Percentiles rank a stretch among this genome's conserved stretches.
phyloP scores from a whole-genome alignment of 352 stramenopile genomes.

The Phytopythium delawarense region DNA sequence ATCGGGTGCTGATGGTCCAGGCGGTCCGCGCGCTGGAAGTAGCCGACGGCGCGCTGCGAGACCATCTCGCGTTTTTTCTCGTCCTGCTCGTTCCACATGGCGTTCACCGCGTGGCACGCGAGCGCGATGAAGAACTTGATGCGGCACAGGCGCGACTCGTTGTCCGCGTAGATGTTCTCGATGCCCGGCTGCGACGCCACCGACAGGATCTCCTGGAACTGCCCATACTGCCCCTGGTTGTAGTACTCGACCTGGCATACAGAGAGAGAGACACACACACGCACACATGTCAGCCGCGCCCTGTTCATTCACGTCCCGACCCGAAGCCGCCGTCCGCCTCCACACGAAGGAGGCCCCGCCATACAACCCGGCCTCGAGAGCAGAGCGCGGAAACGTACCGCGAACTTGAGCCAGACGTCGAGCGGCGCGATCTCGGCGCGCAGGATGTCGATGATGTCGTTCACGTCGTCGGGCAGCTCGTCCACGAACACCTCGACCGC shows the following conservation, averaged over 20 bases:
- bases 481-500: conserved; percentile 89
- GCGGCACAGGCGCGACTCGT: conserved; percentile 74
- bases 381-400: conserved; percentile 32
- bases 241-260: conserved; percentile 78
- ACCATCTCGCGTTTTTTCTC: conserved; percentile 83
- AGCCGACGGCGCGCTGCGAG: conserved; percentile 74
- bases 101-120: conserved; percentile 80
- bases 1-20: conserved; percentile 88
- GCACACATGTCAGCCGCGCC: conserved; percentile 1
- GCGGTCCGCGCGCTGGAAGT: conserved; percentile 84
- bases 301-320: not conserved
- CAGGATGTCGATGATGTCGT: conserved; percentile 91
- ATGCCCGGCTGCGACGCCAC: conserved; percentile 81
- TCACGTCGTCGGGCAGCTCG: conserved; percentile 87
- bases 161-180: conserved; percentile 88
- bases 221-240: conserved; percentile 69
- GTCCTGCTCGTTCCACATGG: conserved; percentile 89
- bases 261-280: not conserved
- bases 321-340: too few relatives aligned
- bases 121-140: conserved; percentile 90
- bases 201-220: conserved; percentile 85
- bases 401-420: conserved; percentile 90
- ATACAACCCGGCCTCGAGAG: too few relatives aligned
- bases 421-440: conserved; percentile 88
- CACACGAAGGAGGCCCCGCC: too few relatives aligned